phyloP scores from a whole-genome alignment of 1,284 basidiomycete genomes.

The Ceratobasidium sp. region DNA sequence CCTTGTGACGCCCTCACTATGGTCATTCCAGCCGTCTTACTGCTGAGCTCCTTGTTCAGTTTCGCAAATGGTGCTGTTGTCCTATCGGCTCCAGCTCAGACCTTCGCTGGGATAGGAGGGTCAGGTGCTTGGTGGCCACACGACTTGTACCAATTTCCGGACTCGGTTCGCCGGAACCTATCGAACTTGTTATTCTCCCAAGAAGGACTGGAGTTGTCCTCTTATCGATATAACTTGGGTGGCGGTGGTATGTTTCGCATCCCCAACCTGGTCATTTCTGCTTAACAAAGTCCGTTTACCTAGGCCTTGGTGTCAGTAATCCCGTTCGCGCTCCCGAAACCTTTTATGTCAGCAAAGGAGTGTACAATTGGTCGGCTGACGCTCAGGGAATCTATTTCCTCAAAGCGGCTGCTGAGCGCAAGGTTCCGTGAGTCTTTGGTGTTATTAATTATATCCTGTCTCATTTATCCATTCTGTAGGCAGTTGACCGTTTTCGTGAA shows the following conservation, averaged over 20 bases:
- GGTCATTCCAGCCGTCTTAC: background rate
- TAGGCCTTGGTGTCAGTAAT: constrained; percentile 40
- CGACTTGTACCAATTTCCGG: constrained; percentile 55
- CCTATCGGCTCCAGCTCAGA: constrained; percentile 45
- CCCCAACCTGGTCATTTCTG: background rate
- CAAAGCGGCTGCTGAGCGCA: constrained; percentile 46
- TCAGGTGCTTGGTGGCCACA: constrained; percentile 59
- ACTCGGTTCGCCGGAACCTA: constrained; percentile 53
- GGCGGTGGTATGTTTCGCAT: constrained; percentile 53
- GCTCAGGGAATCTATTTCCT: constrained; percentile 55
- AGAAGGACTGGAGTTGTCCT: constrained; percentile 55
- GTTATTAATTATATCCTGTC: background rate
- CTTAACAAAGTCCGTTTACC: constrained; percentile 28
- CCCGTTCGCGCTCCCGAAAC: constrained; percentile 55
- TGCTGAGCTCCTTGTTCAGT: background rate
- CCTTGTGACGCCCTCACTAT: background rate
- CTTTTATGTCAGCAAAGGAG: constrained; percentile 53
- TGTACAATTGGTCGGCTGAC: constrained; percentile 55
- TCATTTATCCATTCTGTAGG: background rate
- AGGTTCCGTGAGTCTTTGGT: constrained; percentile 44
- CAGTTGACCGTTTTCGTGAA: constrained; percentile 48
- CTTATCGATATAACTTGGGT: constrained; percentile 57
- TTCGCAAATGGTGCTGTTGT: constrained; percentile 9
- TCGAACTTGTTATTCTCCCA: constrained; percentile 54
- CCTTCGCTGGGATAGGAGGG: constrained; percentile 50